phyloP scores from a whole-genome alignment of 306 rosid species.

The Vicia villosa region DNA sequence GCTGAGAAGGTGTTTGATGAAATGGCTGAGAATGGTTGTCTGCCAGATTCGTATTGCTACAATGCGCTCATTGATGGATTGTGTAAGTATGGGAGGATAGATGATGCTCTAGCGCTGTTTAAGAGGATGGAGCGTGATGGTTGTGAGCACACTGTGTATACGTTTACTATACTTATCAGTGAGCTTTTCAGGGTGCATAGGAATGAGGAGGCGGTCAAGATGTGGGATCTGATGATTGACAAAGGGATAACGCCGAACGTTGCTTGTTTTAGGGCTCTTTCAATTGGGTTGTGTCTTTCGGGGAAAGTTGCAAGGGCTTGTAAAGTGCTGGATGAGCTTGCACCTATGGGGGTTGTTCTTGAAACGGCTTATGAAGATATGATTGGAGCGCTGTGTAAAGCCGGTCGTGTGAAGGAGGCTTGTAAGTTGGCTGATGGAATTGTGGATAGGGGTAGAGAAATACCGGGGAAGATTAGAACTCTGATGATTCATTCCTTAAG shows the following conservation, averaged over 20 bases:
- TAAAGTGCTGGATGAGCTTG: constrained; percentile 84
- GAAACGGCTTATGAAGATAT: constrained; percentile 82
- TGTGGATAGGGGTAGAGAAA: constrained; percentile 87
- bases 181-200: constrained; percentile 70
- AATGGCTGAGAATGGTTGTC: constrained; percentile 65
- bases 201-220: constrained; percentile 78
- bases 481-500: constrained; percentile 77
- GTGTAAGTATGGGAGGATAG: constrained; percentile 64
- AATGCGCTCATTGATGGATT: constrained; percentile 75
- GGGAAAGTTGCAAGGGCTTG: constrained; percentile 91
- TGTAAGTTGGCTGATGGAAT: constrained; percentile 95
- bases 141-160: constrained; percentile 77
- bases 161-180: constrained; percentile 72
- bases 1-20: constrained; percentile 77
- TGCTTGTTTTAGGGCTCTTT: constrained; percentile 85
- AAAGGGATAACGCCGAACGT: constrained; percentile 78
- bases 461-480: constrained; percentile 78
- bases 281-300: constrained; percentile 77
- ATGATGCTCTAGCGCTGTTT: constrained; percentile 62
- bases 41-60: constrained; percentile 72
- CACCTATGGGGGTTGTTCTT: constrained; percentile 79
- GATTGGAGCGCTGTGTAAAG: constrained; percentile 78
- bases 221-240: constrained; percentile 84
- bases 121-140: constrained; percentile 76
- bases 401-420: constrained; percentile 76